A percentile compares a stretch with the other conserved stretches of the same genome.
phyloP scores from a whole-genome alignment of 2,329 filamentous ascomycete genomes.

The Bimuria novae-zelandiae region DNA sequence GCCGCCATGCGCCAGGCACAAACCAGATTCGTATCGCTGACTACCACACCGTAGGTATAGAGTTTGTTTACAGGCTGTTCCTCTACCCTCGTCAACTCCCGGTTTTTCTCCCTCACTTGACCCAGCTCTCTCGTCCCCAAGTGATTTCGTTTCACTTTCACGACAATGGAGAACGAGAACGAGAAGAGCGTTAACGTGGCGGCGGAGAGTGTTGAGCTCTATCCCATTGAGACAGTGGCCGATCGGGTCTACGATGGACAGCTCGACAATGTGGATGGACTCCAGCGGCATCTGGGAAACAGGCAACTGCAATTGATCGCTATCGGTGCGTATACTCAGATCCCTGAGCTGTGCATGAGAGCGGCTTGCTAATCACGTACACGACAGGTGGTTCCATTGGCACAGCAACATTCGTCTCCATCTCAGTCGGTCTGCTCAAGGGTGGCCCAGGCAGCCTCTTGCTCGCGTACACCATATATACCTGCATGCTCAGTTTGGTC shows the following conservation, averaged over 20 bases:
- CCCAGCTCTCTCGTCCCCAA: too few species aligned
- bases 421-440: constrained; percentile 56
- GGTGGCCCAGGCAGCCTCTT: constrained; percentile 58
- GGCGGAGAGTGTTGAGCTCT: constrained; percentile 14
- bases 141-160: not conserved
- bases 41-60: not conserved
- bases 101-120: not conserved
- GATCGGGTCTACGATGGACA: not conserved
- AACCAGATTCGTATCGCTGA: not conserved
- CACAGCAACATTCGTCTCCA: constrained; percentile 60
- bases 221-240: constrained; percentile 9
- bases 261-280: constrained; percentile 27
- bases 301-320: constrained; percentile 41
- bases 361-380: not conserved
- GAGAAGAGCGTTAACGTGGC: constrained; percentile 16
- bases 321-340: constrained; percentile 27
- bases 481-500: constrained; percentile 59
- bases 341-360: too few species aligned
- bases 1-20: not conserved
- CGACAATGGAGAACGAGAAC: constrained; percentile 19
- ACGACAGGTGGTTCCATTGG: constrained; percentile 29
- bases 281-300: constrained; percentile 51
- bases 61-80: constrained; percentile 6
- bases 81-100: not conserved
- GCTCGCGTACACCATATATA: constrained; percentile 61